Percentiles rank a stretch among this genome's conserved stretches.
Conservation (phyloP, 495 filamentous ascomycete genomes). For the Trichoderma virens region DNA sequence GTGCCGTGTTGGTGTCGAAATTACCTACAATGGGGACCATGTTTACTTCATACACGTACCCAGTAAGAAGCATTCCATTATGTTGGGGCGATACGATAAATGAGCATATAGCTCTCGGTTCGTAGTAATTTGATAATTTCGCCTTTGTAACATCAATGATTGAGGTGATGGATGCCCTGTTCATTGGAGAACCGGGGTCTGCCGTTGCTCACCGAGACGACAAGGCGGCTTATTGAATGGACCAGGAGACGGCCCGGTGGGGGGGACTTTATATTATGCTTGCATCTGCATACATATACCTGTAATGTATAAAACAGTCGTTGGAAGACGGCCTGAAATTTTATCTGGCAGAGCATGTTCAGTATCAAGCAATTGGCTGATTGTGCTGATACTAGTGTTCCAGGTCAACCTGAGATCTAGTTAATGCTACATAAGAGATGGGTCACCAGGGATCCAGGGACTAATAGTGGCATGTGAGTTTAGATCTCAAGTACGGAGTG, state of each 20-base stretch:
- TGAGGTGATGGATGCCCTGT: background rate
- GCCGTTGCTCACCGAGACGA: background rate
- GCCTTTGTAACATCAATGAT: background rate
- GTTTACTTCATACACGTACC: too few species aligned
- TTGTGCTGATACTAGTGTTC: background rate
- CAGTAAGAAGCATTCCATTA: too few species aligned
- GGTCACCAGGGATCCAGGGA: background rate
- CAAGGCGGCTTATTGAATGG: too few species aligned
- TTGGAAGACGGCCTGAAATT: background rate
- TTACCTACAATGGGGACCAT: too few species aligned
- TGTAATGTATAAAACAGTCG: background rate
- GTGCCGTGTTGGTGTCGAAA: too few species aligned
- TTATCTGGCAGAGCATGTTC: background rate
- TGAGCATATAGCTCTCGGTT: too few species aligned
- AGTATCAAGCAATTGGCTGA: background rate
- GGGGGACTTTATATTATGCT: too few species aligned
- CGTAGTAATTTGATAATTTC: background rate
- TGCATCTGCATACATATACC: too few species aligned
- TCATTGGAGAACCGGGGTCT: background rate
- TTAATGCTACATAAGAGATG: background rate
- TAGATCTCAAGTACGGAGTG: too few species aligned
- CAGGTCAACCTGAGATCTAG: constrained; percentile 2
- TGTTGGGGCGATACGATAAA: too few species aligned
- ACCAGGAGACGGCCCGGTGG: too few species aligned
- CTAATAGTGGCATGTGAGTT: background rate